Evolutionary conservation across 202 grass and related monocot genomes (phyloP).

Genomic region (Zizania palustris): DNA sequence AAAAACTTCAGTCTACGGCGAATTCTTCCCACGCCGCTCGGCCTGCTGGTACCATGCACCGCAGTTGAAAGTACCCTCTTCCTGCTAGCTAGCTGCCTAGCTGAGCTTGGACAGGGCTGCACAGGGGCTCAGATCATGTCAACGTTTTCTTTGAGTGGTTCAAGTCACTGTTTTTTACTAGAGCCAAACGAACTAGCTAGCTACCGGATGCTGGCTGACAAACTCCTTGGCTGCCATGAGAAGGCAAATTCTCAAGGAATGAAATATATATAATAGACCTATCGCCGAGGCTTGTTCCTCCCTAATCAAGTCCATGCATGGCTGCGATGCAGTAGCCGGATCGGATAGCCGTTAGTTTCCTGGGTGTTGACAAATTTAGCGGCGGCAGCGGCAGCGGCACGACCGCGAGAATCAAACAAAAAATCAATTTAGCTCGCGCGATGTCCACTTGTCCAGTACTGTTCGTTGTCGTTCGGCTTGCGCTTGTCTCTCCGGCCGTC

Average conservation of each 20-base stretch:
- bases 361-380: not conserved
- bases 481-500: not conserved
- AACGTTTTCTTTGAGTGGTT: not conserved
- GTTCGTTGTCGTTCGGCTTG: too few relatives aligned
- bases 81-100: not conserved
- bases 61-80: not conserved
- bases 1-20: too few relatives aligned
- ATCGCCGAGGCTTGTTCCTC: too few relatives aligned
- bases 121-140: not conserved
- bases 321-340: not conserved
- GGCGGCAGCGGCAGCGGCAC: slow-evolving; percentile 8
- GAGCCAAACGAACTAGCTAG: not conserved
- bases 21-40: not conserved
- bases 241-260: too few relatives aligned
- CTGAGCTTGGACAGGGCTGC: not conserved
- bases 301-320: not conserved
- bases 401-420: not conserved
- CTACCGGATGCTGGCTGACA: not conserved
- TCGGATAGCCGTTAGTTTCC: not conserved
- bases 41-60: not conserved
- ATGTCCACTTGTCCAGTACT: not conserved
- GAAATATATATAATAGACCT: too few relatives aligned
- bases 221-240: too few relatives aligned
- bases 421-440: not conserved
- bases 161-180: not conserved